A percentile compares a stretch with the other conserved stretches of the same genome.
Evolutionary conservation across 768 basidiomycete genomes (phyloP).

Genomic region (Rhodotorula diobovata): DNA sequence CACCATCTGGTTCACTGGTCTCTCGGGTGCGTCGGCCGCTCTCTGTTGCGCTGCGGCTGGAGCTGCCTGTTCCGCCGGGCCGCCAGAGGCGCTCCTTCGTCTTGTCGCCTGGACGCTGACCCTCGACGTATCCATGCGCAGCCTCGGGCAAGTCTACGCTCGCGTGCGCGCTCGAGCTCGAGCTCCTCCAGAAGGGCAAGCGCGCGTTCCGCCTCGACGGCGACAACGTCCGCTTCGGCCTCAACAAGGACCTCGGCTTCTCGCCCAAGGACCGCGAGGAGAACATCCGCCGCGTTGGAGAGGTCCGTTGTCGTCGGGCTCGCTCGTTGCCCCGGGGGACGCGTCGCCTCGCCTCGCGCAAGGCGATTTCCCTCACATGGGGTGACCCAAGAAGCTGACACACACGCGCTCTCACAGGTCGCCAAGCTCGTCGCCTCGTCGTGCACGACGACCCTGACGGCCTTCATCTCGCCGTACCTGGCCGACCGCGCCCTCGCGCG

Average conservation of each 20-base stretch:
- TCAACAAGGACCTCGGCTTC: conserved; percentile 95
- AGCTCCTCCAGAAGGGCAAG: conserved; percentile 77
- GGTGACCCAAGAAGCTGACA: no score
- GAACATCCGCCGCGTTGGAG: conserved; percentile 94
- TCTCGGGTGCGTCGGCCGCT: conserved; percentile 54
- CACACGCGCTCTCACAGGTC: conserved; percentile 56
- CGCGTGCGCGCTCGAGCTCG: conserved; percentile 92
- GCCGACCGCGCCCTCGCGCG: conserved; percentile 79
- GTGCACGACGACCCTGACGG: conserved; percentile 78
- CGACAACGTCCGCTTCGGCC: conserved; percentile 88
- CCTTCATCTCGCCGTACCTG: conserved; percentile 97
- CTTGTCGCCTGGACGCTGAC: background rate
- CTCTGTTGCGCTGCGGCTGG: no score
- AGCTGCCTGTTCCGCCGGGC: no score
- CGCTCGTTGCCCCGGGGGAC: background rate
- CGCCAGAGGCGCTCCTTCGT: no score
- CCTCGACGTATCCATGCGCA: background rate
- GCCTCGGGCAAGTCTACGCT: conserved; percentile 73
- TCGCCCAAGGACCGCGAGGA: conserved; percentile 85
- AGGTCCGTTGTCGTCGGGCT: conserved; percentile 55
- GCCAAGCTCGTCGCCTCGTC: conserved; percentile 89
- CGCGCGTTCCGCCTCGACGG: conserved; percentile 91
- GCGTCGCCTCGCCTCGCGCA: background rate
- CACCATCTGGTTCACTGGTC: conserved; percentile 94
- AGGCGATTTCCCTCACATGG: background rate